Evolutionary conservation across 345 rosid genomes (phyloP).

Genomic region (Salix udensis): DNA sequence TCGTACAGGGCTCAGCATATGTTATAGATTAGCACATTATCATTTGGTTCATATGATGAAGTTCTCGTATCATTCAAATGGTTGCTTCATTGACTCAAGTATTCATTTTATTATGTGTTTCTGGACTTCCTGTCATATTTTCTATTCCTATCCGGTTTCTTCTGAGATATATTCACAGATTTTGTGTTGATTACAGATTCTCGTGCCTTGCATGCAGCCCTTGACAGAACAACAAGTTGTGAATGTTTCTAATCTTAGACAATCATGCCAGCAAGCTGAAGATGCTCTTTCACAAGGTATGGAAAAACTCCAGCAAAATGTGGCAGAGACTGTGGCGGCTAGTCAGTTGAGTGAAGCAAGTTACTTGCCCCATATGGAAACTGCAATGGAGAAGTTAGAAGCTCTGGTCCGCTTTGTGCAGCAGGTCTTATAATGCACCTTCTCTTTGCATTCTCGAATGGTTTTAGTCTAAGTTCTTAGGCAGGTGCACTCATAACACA

Average conservation of each 20-base stretch:
- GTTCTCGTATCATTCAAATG: not conserved
- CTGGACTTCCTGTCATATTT: not conserved
- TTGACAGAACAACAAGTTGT: constrained; percentile 56
- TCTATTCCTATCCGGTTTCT: not conserved
- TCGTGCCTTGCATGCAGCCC: constrained; percentile 63
- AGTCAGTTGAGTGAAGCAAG: constrained; percentile 56
- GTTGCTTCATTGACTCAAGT: not conserved
- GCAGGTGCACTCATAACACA: not conserved
- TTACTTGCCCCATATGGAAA: constrained; percentile 47
- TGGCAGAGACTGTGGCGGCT: constrained; percentile 63
- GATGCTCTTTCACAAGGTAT: constrained; percentile 92
- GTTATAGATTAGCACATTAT: not conserved
- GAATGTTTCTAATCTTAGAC: constrained; percentile 44
- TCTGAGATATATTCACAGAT: constrained; percentile 2
- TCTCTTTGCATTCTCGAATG: constrained; percentile 5
- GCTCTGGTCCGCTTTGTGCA: constrained; percentile 69
- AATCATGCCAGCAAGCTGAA: constrained; percentile 94
- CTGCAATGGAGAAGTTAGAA: constrained; percentile 72
- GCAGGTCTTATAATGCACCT: constrained; percentile 48
- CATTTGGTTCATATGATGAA: not conserved
- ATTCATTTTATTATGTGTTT: not conserved
- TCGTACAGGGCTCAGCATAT: too few relatives aligned
- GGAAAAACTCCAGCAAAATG: constrained; percentile 74
- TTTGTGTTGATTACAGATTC: constrained; percentile 46
- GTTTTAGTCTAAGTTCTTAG: not conserved